phyloP scores from a whole-genome alignment of 2,329 filamentous ascomycete species.

The Botrytis hyacinthi region DNA sequence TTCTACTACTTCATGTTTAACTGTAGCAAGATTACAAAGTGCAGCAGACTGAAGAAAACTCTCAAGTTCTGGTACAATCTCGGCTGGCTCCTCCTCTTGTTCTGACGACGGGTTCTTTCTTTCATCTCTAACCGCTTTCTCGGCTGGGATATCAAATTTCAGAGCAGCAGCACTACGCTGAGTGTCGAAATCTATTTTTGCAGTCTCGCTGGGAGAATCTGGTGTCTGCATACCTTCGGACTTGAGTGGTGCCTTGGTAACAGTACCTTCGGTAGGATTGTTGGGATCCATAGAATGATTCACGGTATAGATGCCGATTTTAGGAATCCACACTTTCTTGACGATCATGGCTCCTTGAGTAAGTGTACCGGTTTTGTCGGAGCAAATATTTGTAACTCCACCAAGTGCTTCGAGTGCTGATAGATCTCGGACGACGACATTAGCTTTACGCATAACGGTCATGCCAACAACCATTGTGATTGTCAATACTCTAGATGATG shows the following conservation, averaged over 20 bases:
- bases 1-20: constrained; percentile 64
- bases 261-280: constrained; percentile 52
- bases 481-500: constrained; percentile 54
- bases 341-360: constrained; percentile 60
- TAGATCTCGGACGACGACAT: constrained; percentile 58
- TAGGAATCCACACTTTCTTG: constrained; percentile 55
- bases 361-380: constrained; percentile 74
- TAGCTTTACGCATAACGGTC: constrained; percentile 54
- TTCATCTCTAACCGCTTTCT: constrained; percentile 42
- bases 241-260: constrained; percentile 40
- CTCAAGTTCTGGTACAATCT: constrained; percentile 46
- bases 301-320: constrained; percentile 51
- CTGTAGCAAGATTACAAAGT: constrained; percentile 59
- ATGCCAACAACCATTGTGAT: constrained; percentile 65
- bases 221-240: not conserved
- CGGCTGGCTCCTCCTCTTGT: constrained; percentile 28
- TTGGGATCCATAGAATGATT: constrained; percentile 52
- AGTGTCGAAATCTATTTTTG: constrained; percentile 55
- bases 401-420: constrained; percentile 56
- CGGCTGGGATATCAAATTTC: constrained; percentile 46
- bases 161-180: constrained; percentile 59
- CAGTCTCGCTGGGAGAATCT: constrained; percentile 38
- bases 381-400: constrained; percentile 67
- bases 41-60: constrained; percentile 60
- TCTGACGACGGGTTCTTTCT: constrained; percentile 32